Conservation (phyloP, 192 early-diverging fungal genomes). For the Chytriomyces sp. region DNA sequence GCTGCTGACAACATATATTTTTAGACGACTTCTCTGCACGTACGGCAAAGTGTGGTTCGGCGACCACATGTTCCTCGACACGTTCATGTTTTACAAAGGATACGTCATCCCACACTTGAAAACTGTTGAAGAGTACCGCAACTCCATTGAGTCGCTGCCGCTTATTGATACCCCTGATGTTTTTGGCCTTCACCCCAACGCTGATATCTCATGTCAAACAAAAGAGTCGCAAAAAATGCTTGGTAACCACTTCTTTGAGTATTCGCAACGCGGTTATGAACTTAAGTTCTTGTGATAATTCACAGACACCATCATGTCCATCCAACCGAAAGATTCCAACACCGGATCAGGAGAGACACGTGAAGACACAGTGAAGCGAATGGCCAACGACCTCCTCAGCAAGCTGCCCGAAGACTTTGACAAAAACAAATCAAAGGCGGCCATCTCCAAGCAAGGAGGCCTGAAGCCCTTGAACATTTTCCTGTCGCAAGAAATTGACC, state of each 20-base stretch:
- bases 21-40: constrained; percentile 58
- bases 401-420: constrained; percentile 70
- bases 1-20: background rate
- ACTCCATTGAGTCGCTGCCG: constrained; percentile 64
- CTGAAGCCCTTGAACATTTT: constrained; percentile 69
- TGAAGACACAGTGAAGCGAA: constrained; percentile 67
- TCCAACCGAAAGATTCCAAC: constrained; percentile 69
- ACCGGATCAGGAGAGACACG: constrained; percentile 65
- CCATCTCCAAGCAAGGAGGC: constrained; percentile 58
- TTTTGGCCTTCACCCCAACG: constrained; percentile 71
- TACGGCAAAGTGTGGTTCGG: constrained; percentile 75
- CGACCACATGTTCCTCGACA: constrained; percentile 71
- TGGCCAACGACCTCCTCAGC: constrained; percentile 63
- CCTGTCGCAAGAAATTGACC: constrained; percentile 68
- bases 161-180: constrained; percentile 68
- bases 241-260: constrained; percentile 41
- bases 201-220: constrained; percentile 67
- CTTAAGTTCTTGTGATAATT: constrained; percentile 7
- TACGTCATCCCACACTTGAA: constrained; percentile 70
- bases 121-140: constrained; percentile 65
- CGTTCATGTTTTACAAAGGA: constrained; percentile 68
- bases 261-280: background rate
- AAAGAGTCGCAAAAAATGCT: constrained; percentile 68
- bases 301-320: constrained; percentile 67
- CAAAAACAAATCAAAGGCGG: constrained; percentile 57